These are phyloP conservation scores for Brassica carinata DNA, from an alignment of 345 rosid species.

Conservation along the genomic window DNA sequence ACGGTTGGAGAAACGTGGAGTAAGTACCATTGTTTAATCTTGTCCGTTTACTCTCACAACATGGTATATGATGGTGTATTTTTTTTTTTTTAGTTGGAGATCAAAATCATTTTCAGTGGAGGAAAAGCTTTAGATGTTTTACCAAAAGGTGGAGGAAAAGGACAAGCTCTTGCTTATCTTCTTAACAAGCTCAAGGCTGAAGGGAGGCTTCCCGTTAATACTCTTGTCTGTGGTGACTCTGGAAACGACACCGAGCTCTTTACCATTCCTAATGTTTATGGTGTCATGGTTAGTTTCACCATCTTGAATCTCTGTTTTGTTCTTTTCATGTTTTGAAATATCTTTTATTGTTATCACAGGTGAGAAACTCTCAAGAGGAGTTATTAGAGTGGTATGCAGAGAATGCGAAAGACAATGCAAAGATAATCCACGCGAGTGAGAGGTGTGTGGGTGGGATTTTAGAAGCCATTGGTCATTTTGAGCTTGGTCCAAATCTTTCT, in stretches of 20 bases:
- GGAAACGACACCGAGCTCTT: conserved; percentile 96
- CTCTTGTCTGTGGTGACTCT: conserved; percentile 96
- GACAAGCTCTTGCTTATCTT: conserved; percentile 94
- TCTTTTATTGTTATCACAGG: conserved; percentile 46
- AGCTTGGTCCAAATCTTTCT: conserved; percentile 75
- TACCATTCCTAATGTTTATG: conserved; percentile 80
- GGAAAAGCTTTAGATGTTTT: conserved; percentile 90
- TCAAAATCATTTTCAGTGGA: conserved; percentile 89
- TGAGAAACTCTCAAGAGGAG: conserved; percentile 95
- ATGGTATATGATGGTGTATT: background rate
- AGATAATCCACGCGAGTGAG: conserved; percentile 73
- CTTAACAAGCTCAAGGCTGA: conserved; percentile 65
- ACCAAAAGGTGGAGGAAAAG: conserved; percentile 94
- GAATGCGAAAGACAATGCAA: conserved; percentile 75
- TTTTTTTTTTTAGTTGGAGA: conserved; percentile 58
- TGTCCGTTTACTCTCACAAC: background rate
- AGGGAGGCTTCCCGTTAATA: conserved; percentile 68
- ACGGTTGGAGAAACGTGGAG: conserved; percentile 69
- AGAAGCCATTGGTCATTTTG: conserved; percentile 87
- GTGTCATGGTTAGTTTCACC: conserved; percentile 74
- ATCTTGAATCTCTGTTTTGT: background rate
- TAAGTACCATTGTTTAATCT: conserved; percentile 33
- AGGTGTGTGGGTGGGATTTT: conserved; percentile 89
- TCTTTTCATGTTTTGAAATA: background rate
- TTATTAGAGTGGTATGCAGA: conserved; percentile 81